Evolutionary conservation across 106 monocot genomes (phyloP), one percentile per base, ranked within the genome.

Genomic region (Allium fistulosum): DNA sequence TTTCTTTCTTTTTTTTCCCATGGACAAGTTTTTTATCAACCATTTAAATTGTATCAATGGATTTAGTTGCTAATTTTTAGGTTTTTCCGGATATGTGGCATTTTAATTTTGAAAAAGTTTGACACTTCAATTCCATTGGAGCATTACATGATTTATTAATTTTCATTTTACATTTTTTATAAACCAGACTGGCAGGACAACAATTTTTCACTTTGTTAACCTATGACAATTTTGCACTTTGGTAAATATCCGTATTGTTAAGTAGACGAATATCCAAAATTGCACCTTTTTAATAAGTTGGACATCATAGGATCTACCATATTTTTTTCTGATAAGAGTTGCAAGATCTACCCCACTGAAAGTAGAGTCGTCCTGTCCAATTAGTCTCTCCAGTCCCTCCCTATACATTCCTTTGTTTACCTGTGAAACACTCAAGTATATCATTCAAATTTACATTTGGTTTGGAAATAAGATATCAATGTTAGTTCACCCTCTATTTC

Each of bases 261-360:
- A 8, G 26, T 49, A 4, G 2, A 49, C 10, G 17, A 49, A 65
- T 65, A 55, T 60, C 15, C 4, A 15, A 8, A 59, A 9, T 17
- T 28, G 2, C 67, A 92, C 95, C 96, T 97, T 97, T 72, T 87
- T 97, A 64, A 97, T 92, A 50, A 97, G 92, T 75, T 88, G 88
- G 11, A 97, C 96, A 77, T 97, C 96, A 77, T 97, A 97, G 53
- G 96, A 97, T 78, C 96, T 84, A 15, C 96, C 96, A 71, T 97
- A 97, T 70, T 92, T 97, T 65, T 89, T 82, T 74, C 92, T 92
- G 51, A 97, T 97, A 52, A 97, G 86, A 69, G 81, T 89, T 67
- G 96, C 96, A 63, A 97, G 92, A 74, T 97, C 96, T 56, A 84
- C 52, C n/a, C 96, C 96, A 56, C 78, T 92, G 61, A 97, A 97